Base-by-base conservation (phyloP, 805 yeast genomes). In the Candida incommunis region DNA sequence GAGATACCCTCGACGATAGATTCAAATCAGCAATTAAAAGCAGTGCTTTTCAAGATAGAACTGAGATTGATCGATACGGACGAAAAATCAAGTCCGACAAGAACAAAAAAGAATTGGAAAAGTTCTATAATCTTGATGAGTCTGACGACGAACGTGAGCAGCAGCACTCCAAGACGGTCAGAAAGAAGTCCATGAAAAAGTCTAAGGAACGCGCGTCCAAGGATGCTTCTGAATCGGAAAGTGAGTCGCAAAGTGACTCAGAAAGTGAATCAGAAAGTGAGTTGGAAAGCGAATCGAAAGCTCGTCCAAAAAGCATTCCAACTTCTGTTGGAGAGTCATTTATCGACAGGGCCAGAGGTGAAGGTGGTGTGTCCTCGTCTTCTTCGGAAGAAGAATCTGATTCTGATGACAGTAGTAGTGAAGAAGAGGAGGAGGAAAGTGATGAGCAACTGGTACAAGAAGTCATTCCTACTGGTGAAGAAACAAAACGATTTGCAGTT, bases 21-120 rank as follows among this genome's bases (percentile, higher is more conserved):
- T 92, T 92, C 64, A 81, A 79, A 53, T 76, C 76, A 41, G 82
- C 77, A 46, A 63, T 82, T 43, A 72, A 66, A 45, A 65, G 78
- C 46, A 74, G 78, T 50, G 75, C 81, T n/a, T 78, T 77, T 44
- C 69, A 72, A 46, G 65, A 57, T 31, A 65, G 65, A 45, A 73
- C 81, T 3, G 76, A 74, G 48, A 80, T 85, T 41, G 97, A 92
- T 59, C 78, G 82, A 54, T 90, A 86, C 61, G 98, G 98, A 41
- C 74, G 96, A 59, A 79, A 73, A 53, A 56, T 85, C 22, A 68
- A 68, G 27, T 63, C 67, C 26, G 72, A 74, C 4, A 62, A 61
- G 25, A 59, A 58, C n/a, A 60, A 61, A 44, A 64, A 66, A 45
- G 80, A 75, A 51, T 71, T 82, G 54, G 80, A 80, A 49, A 76